Evolutionary conservation across 306 rosid genomes (phyloP).

Genomic region (Mimosa bimucronata): DNA sequence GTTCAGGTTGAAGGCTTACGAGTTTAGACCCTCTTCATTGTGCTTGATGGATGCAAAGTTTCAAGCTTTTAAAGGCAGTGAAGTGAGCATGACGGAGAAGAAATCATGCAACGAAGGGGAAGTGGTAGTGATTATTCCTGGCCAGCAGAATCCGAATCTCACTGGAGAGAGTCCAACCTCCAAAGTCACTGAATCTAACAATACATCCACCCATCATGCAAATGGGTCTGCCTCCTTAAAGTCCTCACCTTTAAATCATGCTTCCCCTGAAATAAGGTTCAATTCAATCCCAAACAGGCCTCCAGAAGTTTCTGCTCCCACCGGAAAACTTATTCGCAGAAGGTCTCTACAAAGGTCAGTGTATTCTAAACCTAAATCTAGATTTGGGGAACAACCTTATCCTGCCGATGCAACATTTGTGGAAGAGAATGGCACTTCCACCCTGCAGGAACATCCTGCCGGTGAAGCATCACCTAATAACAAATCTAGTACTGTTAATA

Average conservation of each 20-base stretch:
- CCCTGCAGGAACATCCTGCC: conserved; percentile 48
- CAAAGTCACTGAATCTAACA: conserved; percentile 26
- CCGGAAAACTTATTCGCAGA: conserved; percentile 43
- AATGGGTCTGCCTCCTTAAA: conserved; percentile 10
- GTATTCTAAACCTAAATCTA: conserved; percentile 75
- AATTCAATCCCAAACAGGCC: conserved; percentile 61
- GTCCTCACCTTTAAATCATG: conserved; percentile 50
- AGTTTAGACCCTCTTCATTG: too few species aligned
- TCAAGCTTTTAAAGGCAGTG: conserved; percentile 39
- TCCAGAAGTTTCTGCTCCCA: conserved; percentile 53
- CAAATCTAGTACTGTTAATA: conserved; percentile 38
- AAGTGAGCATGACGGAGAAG: conserved; percentile 63
- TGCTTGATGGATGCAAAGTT: conserved; percentile 45
- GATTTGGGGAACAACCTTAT: conserved; percentile 73
- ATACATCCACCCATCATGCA: neutral
- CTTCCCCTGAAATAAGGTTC: conserved; percentile 58
- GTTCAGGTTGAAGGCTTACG: too few species aligned
- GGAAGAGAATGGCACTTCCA: conserved; percentile 49
- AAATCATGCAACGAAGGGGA: conserved; percentile 47
- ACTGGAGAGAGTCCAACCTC: conserved; percentile 44
- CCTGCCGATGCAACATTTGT: conserved; percentile 41
- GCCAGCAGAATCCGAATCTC: conserved; percentile 35
- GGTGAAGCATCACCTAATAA: conserved; percentile 55
- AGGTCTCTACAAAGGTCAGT: conserved; percentile 63
- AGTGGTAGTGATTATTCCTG: conserved; percentile 55